Evolutionary conservation across 805 yeast species (phyloP), one percentile per base, ranked within the genome.

Genomic region (Phaffomyces antillensis): DNA sequence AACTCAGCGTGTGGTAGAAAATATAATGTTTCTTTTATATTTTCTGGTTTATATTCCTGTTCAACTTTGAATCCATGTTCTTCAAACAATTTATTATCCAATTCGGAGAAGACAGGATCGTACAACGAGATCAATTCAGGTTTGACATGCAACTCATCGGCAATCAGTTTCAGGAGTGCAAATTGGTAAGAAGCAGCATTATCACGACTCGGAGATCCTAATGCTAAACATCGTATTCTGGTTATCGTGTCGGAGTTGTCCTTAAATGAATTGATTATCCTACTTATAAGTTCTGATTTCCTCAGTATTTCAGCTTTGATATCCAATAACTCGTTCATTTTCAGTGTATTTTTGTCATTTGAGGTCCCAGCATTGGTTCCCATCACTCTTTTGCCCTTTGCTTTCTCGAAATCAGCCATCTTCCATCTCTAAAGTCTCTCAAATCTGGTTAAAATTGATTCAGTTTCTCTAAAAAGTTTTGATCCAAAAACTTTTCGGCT

Each of bases 1-100:
- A 82, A 61, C 1, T 88, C 86, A 0, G 90, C 91, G 64, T 86
- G 95, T 0, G 95, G 95, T 39, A 86, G 67, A 55, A 77, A 85
- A 58, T 67, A 83, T 2, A 86, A 61, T 0, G 71, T 64, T 1
- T 48, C 32, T 2, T 39, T 17, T 11, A 13, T 12, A 1, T 37
- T 25, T 2, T 41, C 30, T 8, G 49, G 37, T 3, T 26, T 33
- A 37, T 52, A 52, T 1, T 37, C 36, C 28, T 52, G 49, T 36
- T 52, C 52, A 12, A 51, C 43, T 8, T 20, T 36, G 12, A 59
- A 44, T 1, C 62, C 64, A 34, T 55, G 45, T 2, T 44, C 42
- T 6, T 48, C 37, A 9, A 79, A 60, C 18, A 67, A 53, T 5
- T 51, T 54, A 11, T 44, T 37, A 52, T 86, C 95, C 15, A 61